Evolutionary conservation across 148 eudicot species (phyloP), one percentile per base, ranked within the genome.

Genomic region (Rhododendron williamsianum): DNA sequence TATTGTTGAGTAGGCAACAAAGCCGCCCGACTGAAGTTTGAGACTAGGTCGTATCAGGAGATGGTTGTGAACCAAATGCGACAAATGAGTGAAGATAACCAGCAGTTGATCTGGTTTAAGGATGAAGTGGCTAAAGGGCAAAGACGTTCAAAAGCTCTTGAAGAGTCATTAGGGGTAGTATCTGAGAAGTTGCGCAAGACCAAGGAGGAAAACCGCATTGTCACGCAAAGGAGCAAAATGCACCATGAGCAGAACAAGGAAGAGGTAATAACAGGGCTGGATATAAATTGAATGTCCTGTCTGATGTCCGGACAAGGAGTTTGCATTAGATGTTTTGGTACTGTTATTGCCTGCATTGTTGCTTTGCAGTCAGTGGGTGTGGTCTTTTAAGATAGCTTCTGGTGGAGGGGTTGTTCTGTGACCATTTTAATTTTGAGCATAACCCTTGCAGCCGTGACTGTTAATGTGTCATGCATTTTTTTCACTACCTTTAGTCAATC

Each of bases 11-110:
- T 87, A 95, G 98, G 92, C 11, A 63, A 25, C 33, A 93, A 94
- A 87, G 35, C 96, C 23, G 92, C 74, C 74, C 15, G 63, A 81
- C 90, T 93, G 85, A 93, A 93, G 71, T 96, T 81, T 87, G 98
- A 94, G 65, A 82, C 90, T 86, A 88, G 84, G 73, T 92, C 98
- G 13, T 92, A 94, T 81, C 86, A 87, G 13, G 98, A 92, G 87
- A 91, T 86, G 91, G 96, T 96, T 11, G 92, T 94, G 0, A 83
- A 46, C 33, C 93, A 85, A 23, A 63, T 93, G 88, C 91, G 87
- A 83, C 96, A 92, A 76, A 94, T 96, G 98, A 89, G 87, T 72
- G 97, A 94, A 88, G 98, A 96, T 36, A 94, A 93, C 80, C 97
- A 94, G 60, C 93, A 90, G 54, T 87, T 96, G 21, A 41, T 83